Conservation (phyloP, 371 early-diverging fungal genomes). For the Mucor racemosus region DNA sequence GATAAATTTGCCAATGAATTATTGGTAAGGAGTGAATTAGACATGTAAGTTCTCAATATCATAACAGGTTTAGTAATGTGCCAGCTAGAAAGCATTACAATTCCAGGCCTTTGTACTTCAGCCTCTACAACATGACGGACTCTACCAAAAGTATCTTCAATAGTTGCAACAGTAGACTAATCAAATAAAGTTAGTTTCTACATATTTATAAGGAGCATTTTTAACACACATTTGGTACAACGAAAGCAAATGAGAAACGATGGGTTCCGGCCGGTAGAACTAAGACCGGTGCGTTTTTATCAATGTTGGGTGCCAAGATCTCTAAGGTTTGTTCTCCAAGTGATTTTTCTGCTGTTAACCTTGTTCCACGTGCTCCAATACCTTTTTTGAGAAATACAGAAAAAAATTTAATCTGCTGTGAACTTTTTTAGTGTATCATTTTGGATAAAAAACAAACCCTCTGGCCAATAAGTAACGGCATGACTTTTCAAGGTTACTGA, state of each 20-base stretch:
- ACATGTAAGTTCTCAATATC: slow-evolving; percentile 45
- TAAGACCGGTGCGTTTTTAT: slow-evolving; percentile 22
- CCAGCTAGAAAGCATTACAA: slow-evolving; percentile 38
- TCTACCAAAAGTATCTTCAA: slow-evolving; percentile 50
- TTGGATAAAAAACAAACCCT: slow-evolving; percentile 18
- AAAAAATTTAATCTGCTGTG: background rate
- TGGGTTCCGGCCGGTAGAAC: slow-evolving; percentile 39
- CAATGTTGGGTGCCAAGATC: slow-evolving; percentile 28
- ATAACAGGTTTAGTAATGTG: slow-evolving; percentile 35
- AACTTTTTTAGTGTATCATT: background rate
- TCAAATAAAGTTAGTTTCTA: background rate
- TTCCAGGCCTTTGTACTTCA: slow-evolving; percentile 41
- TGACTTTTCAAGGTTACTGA: slow-evolving; percentile 31
- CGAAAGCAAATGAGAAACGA: slow-evolving; percentile 48
- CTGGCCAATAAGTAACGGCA: slow-evolving; percentile 36
- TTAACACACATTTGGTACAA: slow-evolving; percentile 44
- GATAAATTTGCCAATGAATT: slow-evolving; percentile 45
- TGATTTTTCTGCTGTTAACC: slow-evolving; percentile 38
- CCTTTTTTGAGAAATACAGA: slow-evolving; percentile 20
- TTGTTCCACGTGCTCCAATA: slow-evolving; percentile 47
- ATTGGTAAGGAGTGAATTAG: slow-evolving; percentile 45
- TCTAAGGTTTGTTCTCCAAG: slow-evolving; percentile 39
- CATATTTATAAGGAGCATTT: background rate
- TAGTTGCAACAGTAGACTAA: slow-evolving; percentile 44
- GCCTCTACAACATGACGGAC: slow-evolving; percentile 47